These are phyloP conservation scores for Termitomyces sp. DNA, from an alignment of 768 basidiomycete genomes.

Conservation along the genomic window DNA sequence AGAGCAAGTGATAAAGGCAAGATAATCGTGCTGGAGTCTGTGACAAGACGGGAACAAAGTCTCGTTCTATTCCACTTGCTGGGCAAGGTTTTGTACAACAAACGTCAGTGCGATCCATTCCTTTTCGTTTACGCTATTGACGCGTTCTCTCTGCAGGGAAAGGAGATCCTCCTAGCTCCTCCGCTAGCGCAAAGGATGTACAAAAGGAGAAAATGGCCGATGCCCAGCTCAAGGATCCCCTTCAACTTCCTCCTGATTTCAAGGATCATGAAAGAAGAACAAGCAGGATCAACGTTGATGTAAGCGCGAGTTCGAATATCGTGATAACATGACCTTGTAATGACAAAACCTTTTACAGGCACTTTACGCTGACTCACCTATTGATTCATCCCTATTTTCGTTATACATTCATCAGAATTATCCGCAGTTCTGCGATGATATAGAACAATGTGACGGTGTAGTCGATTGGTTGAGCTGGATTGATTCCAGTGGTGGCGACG, in stretches of 20 bases:
- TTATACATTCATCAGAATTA: constrained; percentile 96
- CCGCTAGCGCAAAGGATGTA: constrained; percentile 59
- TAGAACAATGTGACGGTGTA: constrained; percentile 71
- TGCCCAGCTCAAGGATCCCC: constrained; percentile 49
- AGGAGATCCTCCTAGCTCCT: constrained; percentile 61
- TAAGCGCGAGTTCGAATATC: constrained; percentile 25
- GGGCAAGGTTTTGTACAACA: constrained; percentile 94
- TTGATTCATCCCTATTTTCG: constrained; percentile 87
- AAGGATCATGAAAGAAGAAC: constrained; percentile 57
- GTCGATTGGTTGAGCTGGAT: constrained; percentile 77
- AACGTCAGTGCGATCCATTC: constrained; percentile 55
- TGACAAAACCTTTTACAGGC: not conserved
- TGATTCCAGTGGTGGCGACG: constrained; percentile 66
- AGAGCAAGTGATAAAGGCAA: constrained; percentile 27
- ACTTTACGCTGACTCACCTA: constrained; percentile 81
- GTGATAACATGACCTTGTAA: not conserved
- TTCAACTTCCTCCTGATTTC: constrained; percentile 59
- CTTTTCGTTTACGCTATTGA: not conserved
- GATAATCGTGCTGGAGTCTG: constrained; percentile 58
- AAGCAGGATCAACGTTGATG: constrained; percentile 79
- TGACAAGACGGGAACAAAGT: constrained; percentile 83
- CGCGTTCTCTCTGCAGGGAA: constrained; percentile 51
- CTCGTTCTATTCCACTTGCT: constrained; percentile 89
- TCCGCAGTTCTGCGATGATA: constrained; percentile 73
- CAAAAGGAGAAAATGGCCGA: constrained; percentile 61